These are phyloP conservation scores for Fraxinus albicans DNA, from an alignment of 305 asterid genomes.

Conservation along the genomic window DNA sequence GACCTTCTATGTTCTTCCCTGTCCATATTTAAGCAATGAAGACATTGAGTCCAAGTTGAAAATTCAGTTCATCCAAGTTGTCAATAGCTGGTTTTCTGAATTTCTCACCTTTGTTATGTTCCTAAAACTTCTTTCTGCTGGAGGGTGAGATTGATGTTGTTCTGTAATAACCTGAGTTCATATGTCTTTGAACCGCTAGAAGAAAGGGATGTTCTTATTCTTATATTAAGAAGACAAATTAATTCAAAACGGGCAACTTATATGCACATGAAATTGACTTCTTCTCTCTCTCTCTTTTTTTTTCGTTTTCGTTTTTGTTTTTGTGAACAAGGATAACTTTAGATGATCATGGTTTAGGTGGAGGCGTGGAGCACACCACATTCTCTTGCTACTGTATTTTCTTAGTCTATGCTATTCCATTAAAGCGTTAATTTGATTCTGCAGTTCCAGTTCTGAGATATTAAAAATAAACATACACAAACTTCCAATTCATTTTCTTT, in stretches of 20 bases:
- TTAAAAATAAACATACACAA: not conserved
- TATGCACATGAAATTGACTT: not conserved
- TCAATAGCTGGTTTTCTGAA: not conserved
- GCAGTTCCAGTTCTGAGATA: not conserved
- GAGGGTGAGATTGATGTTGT: not conserved
- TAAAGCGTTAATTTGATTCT: not conserved
- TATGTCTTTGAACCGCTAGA: not conserved
- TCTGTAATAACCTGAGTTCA: not conserved
- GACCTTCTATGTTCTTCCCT: not conserved
- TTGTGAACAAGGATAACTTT: not conserved
- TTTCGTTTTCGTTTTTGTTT: not conserved
- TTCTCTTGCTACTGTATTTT: not conserved
- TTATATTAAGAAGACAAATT: too few species aligned
- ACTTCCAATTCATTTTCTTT: slow-evolving; percentile 22
- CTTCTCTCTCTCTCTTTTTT: too few species aligned
- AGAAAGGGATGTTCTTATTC: not conserved
- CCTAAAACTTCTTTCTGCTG: not conserved
- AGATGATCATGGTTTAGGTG: not conserved
- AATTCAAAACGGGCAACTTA: not conserved
- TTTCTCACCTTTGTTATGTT: not conserved
- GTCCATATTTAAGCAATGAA: not conserved
- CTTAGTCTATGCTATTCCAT: not conserved
- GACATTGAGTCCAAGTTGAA: not conserved
- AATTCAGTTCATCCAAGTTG: not conserved
- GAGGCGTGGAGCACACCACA: not conserved